Percentiles rank a stretch among this genome's conserved stretches.
Conservation (phyloP, 306 rosid species). For the Cicer yamashitae region DNA sequence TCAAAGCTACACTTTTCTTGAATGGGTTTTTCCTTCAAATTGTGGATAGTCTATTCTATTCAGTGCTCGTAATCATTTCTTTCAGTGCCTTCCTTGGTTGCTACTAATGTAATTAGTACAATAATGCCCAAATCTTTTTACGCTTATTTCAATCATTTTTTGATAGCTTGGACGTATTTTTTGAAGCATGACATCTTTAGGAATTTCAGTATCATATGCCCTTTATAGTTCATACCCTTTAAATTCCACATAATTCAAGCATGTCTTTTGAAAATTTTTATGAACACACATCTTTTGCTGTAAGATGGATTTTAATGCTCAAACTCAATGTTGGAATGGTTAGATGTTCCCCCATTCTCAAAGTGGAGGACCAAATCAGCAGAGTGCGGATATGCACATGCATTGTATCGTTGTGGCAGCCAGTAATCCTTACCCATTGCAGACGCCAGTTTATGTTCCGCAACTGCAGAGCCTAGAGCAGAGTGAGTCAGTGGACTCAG, state of each 20-base stretch:
- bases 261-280: constrained; percentile 12
- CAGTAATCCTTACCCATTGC: constrained; percentile 88
- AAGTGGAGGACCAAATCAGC: constrained; percentile 81
- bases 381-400: constrained; percentile 75
- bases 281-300: constrained; percentile 15
- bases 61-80: constrained; percentile 8
- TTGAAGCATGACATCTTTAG: not conserved
- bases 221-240: constrained; percentile 1
- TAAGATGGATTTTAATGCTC: constrained; percentile 38
- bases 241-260: constrained; percentile 18
- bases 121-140: not conserved
- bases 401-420: constrained; percentile 94
- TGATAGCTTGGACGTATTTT: constrained; percentile 18
- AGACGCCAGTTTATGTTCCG: constrained; percentile 88
- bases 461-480: constrained; percentile 76
- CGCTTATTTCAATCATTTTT: constrained; percentile 27
- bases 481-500: constrained; percentile 72
- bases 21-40: constrained; percentile 14
- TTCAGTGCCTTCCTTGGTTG: not conserved
- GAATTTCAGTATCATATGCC: constrained; percentile 12
- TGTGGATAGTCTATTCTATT: constrained; percentile 21
- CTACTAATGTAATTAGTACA: constrained; percentile 7
- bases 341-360: constrained; percentile 82
- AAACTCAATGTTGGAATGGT: constrained; percentile 41
- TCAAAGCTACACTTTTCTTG: not conserved